A percentile compares a stretch with the other conserved stretches of the same genome.
Evolutionary conservation across 1,284 basidiomycete species (phyloP).

Genomic region (Wallemia mellicola): DNA sequence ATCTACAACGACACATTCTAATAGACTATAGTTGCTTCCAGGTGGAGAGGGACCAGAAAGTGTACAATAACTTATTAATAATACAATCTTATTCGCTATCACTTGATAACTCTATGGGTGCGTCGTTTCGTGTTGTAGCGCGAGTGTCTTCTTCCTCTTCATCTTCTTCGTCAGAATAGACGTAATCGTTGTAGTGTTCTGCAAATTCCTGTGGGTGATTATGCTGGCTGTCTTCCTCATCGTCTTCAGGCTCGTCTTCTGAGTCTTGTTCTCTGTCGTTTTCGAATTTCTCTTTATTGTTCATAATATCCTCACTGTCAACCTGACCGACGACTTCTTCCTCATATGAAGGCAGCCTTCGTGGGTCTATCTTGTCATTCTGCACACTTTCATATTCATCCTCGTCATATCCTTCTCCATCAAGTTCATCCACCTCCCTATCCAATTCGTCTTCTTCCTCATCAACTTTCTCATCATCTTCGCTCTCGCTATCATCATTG

Average conservation of each 20-base stretch:
- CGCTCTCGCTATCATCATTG: not conserved
- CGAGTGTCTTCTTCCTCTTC: not conserved
- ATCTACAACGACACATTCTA: constrained; percentile 1
- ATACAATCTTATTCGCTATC: not conserved
- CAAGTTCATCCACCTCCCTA: not conserved
- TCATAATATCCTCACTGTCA: not conserved
- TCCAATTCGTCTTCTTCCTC: not conserved
- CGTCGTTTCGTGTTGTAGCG: not conserved
- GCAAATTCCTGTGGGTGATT: no score
- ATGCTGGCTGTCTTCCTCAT: no score
- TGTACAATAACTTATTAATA: not conserved
- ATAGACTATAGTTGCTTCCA: constrained; percentile 29
- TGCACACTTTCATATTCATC: not conserved
- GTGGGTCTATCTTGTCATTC: not conserved
- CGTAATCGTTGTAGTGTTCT: no score
- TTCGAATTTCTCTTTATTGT: not conserved
- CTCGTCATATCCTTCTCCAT: not conserved
- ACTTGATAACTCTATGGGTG: not conserved
- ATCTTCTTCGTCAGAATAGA: not conserved
- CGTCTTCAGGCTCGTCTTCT: no score
- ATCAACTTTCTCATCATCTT: not conserved
- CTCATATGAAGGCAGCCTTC: not conserved
- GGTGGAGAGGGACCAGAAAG: constrained; percentile 41
- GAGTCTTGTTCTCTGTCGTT: not conserved
- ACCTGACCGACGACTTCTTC: not conserved